Conservation (phyloP, 2,329 filamentous ascomycete genomes). For the Dendryphion nanum region DNA sequence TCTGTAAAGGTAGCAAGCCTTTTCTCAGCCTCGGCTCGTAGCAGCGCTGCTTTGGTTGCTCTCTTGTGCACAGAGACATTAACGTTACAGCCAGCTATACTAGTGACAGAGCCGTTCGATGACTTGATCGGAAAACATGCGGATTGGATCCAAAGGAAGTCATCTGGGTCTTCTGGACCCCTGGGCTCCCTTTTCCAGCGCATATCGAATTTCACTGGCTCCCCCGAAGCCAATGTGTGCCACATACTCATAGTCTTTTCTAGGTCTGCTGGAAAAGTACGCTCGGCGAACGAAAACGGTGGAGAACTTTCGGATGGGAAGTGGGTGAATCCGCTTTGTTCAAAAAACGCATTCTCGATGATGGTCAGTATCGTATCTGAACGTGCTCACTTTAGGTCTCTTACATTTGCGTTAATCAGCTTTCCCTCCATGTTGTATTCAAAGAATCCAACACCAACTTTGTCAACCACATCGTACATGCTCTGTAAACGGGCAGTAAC, state of each 20-base stretch:
- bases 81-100: slow-evolving; percentile 31
- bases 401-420: slow-evolving; percentile 13
- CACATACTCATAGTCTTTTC: slow-evolving; percentile 26
- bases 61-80: slow-evolving; percentile 34
- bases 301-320: slow-evolving; percentile 1
- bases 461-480: slow-evolving; percentile 9
- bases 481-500: slow-evolving; percentile 7
- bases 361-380: neutral
- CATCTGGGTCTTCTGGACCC: slow-evolving; percentile 12
- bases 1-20: slow-evolving; percentile 27
- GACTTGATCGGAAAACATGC: slow-evolving; percentile 30
- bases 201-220: slow-evolving; percentile 33
- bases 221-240: slow-evolving; percentile 26
- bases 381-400: neutral
- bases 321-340: neutral
- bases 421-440: slow-evolving; percentile 9
- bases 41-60: slow-evolving; percentile 18
- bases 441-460: slow-evolving; percentile 12
- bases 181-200: slow-evolving; percentile 26
- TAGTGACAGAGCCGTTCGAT: slow-evolving; percentile 22
- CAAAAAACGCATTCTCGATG: neutral
- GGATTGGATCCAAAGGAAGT: slow-evolving; percentile 22
- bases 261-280: slow-evolving; percentile 26
- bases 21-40: slow-evolving; percentile 24
- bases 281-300: slow-evolving; percentile 29